These are phyloP conservation scores for bread wheat (Triticum aestivum) DNA, from an alignment of 176 grass and related monocot genomes.

Conservation along the genomic window IWGSC_CS_RefSeq_v2.1 NC_057796.1:96292061-96292560, in stretches of 20 bases:
- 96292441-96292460: neutral
- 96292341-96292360: no score
- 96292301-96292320: neutral
- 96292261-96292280: neutral
- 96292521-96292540: neutral
- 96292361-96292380: no score
- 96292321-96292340: no score
- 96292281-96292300: neutral
- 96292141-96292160: no score
- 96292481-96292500: neutral
- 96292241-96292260: neutral
- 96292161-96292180: no score
- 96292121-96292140: no score
- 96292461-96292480: neutral
- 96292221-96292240: neutral
- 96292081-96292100: no score
- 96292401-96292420: neutral
- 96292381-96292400: no score
- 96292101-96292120: no score
- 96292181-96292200: neutral
- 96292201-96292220: neutral
- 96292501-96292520: neutral
- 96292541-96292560: neutral
- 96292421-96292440: neutral
- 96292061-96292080: no score